Base-by-base conservation (phyloP, 768 basidiomycete species). In the Coprinopsis strossmayeri region DNA sequence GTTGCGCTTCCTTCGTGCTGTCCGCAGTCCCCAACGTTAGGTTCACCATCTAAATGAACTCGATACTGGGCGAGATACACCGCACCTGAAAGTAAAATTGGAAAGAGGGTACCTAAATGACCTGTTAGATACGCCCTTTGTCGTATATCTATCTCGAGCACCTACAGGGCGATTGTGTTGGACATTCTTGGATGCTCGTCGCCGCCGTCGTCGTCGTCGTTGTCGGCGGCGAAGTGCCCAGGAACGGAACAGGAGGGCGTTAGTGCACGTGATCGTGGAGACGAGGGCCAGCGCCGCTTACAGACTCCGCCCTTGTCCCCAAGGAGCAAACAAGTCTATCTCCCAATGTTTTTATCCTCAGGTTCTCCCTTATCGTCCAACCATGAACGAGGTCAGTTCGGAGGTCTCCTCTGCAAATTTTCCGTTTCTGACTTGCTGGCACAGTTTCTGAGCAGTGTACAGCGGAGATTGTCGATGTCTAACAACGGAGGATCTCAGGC, bases 1-100 rank as follows among this genome's bases (percentile, higher is more conserved):
- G 91, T 62, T 98, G 96, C 0, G 92, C 84, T 61, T 96, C 94
- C 64, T 97, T 96, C 37, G 91, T 92, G 62, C 93, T 95, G 18
- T 5, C 9, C 20, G 5, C 21, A 38, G 18, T 18, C 35, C 5
- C 18, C 10, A 38, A 18, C 35, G 35, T 9, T 11, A 9, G 9
- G 35, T 5, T 38, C 18, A 10, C 10, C 10, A 38, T 10, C 9
- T 9, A 42, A 38, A 26, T 37, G 51, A 26, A n/a, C n/a, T n/a
- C n/a, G n/a, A n/a, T n/a, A n/a, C n/a, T n/a, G n/a, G n/a, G n/a
- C n/a, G n/a, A n/a, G n/a, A n/a, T n/a, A n/a, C 9, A 5, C 5
- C 40, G 23, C 23, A 86, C 89, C 87, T 91, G 70, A 95, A 94
- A 4, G 91, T 91, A 60, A 91, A 95, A 68, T 94, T 92, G 38